A percentile compares a stretch with the other conserved stretches of the same genome.
Evolutionary conservation across 495 filamentous ascomycete genomes (phyloP).

Genomic region (Daldinia grandis): DNA sequence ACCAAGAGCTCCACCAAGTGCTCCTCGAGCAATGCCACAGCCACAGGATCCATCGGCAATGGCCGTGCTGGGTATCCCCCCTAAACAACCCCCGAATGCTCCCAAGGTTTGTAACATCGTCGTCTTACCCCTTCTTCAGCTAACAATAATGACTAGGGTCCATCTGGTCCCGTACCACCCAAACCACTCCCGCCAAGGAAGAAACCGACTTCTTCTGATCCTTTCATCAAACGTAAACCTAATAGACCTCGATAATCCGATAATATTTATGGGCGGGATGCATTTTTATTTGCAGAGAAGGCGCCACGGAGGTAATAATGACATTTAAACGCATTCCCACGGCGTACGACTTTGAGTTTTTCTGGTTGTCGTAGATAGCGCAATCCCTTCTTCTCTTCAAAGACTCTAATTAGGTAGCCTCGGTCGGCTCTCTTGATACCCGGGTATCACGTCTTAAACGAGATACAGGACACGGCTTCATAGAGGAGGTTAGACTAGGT

Average conservation of each 20-base stretch:
- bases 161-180: slow-evolving; percentile 29
- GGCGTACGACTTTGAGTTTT: slow-evolving; percentile 9
- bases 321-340: slow-evolving; percentile 10
- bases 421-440: background rate
- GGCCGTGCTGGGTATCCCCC: slow-evolving; percentile 37
- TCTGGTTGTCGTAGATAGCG: background rate
- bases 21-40: slow-evolving; percentile 37
- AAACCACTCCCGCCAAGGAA: slow-evolving; percentile 47
- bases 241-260: slow-evolving; percentile 35
- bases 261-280: background rate
- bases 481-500: slow-evolving; percentile 8
- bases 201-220: slow-evolving; percentile 45
- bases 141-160: slow-evolving; percentile 38
- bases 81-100: slow-evolving; percentile 27
- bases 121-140: background rate
- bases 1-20: slow-evolving; percentile 33
- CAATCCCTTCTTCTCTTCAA: background rate
- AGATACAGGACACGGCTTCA: background rate
- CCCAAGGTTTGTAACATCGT: slow-evolving; percentile 33
- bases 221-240: slow-evolving; percentile 56
- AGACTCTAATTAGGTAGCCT: background rate
- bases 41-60: slow-evolving; percentile 45
- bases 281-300: slow-evolving; percentile 1
- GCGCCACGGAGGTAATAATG: background rate
- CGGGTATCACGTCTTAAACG: background rate